Percentiles rank a stretch among this genome's conserved stretches.
Evolutionary conservation across 1,139 yeast genomes (phyloP).

Genomic region (Magnusiomyces tetraspermus): DNA sequence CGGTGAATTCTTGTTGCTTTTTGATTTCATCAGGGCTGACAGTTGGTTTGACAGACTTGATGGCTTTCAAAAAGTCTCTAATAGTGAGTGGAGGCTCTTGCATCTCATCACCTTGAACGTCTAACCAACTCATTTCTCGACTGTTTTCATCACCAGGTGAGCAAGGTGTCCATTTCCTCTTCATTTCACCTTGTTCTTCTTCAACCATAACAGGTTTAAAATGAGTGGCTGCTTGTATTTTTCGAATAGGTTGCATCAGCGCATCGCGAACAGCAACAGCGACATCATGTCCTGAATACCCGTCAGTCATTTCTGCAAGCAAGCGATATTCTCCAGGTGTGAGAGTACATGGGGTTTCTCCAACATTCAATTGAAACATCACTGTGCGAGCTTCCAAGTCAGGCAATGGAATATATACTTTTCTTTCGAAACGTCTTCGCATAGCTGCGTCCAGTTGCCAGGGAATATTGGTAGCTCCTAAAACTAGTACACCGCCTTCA

Average conservation of each 20-base stretch:
- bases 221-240: conserved; percentile 94
- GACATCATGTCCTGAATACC: conserved; percentile 95
- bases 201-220: conserved; percentile 43
- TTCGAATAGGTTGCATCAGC: conserved; percentile 93
- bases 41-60: conserved; percentile 87
- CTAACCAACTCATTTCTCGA: conserved; percentile 86
- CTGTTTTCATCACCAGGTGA: conserved; percentile 93
- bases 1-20: conserved; percentile 82
- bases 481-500: conserved; percentile 79
- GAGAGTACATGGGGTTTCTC: conserved; percentile 77
- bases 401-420: conserved; percentile 92
- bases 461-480: conserved; percentile 97
- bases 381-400: conserved; percentile 82
- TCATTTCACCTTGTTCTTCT: conserved; percentile 31
- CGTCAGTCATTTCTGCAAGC: conserved; percentile 90
- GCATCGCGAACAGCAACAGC: conserved; percentile 97
- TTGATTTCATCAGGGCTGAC: conserved; percentile 76
- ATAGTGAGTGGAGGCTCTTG: conserved; percentile 83
- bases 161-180: conserved; percentile 67
- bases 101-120: conserved; percentile 77
- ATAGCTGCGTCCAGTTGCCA: conserved; percentile 99
- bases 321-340: conserved; percentile 62
- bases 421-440: conserved; percentile 87
- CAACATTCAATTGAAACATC: conserved; percentile 92
- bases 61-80: conserved; percentile 88